Conservation (phyloP, 495 filamentous ascomycete genomes). For the Hyaloscypha variabilis region DNA sequence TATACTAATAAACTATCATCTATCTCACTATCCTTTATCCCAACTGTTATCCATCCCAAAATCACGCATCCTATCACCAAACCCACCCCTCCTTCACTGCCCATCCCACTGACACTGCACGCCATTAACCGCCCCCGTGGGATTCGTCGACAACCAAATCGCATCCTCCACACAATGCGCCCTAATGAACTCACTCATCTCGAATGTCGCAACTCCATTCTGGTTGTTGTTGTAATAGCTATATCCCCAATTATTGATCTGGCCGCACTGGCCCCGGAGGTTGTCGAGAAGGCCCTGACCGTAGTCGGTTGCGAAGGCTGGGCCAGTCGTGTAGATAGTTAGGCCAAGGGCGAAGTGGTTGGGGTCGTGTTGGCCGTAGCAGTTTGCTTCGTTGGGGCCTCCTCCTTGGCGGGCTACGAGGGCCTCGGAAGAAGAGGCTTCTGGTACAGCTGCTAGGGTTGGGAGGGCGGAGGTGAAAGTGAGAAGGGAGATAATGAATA, state of each 20-base stretch:
- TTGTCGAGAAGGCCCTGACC: not conserved
- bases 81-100: too few species aligned
- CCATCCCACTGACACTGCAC: too few species aligned
- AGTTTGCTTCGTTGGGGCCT: too few species aligned
- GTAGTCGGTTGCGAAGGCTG: not conserved
- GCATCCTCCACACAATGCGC: not conserved
- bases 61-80: too few species aligned
- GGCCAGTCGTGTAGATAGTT: not conserved
- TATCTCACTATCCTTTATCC: too few species aligned
- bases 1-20: too few species aligned
- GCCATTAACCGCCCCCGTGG: not conserved
- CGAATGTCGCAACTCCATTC: not conserved
- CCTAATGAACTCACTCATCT: not conserved
- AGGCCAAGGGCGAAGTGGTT: not conserved
- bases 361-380: not conserved
- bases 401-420: not conserved
- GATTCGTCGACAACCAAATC: not conserved
- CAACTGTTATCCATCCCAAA: too few species aligned
- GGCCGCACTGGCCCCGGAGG: not conserved
- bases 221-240: not conserved
- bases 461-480: not conserved
- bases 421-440: not conserved
- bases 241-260: not conserved
- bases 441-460: not conserved
- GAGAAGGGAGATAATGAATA: not conserved